These are phyloP conservation scores for Tolypocladium tropicale DNA, from an alignment of 2,329 filamentous ascomycete genomes.

Conservation along the genomic window DNA sequence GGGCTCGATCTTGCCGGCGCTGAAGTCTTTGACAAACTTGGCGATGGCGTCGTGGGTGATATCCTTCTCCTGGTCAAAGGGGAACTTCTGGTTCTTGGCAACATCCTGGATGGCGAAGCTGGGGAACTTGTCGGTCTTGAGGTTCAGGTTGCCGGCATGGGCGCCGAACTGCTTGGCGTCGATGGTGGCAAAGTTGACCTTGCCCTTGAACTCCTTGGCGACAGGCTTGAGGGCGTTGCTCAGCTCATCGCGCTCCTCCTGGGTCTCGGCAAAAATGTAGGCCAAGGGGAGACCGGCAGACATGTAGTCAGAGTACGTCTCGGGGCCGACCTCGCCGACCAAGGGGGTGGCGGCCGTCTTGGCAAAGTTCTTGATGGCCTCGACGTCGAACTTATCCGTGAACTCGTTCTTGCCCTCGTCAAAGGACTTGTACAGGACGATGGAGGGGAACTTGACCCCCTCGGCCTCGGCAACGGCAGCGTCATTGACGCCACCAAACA, in stretches of 20 bases:
- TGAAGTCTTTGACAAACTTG: conserved; percentile 78
- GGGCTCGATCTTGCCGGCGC: conserved; percentile 79
- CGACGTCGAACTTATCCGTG: conserved; percentile 66
- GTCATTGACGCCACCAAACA: conserved; percentile 84
- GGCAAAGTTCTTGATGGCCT: conserved; percentile 72
- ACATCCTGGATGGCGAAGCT: conserved; percentile 96
- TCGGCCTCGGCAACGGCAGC: conserved; percentile 77
- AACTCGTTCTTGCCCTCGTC: conserved; percentile 91
- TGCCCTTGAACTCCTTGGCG: conserved; percentile 85
- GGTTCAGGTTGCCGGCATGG: conserved; percentile 93
- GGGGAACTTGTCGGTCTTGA: conserved; percentile 90
- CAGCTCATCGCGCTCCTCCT: conserved; percentile 78
- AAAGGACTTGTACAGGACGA: conserved; percentile 96
- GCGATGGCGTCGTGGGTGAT: conserved; percentile 62
- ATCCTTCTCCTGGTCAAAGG: conserved; percentile 75
- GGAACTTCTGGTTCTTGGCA: conserved; percentile 93
- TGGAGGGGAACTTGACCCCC: conserved; percentile 73
- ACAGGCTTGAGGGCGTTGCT: conserved; percentile 70
- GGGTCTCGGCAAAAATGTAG: conserved; percentile 92
- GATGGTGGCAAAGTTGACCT: conserved; percentile 96
- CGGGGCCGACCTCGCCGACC: conserved; percentile 90
- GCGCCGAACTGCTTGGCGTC: conserved; percentile 90
- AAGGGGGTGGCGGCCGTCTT: conserved; percentile 80
- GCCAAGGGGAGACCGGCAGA: conserved; percentile 81
- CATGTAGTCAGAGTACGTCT: conserved; percentile 96